Evolutionary conservation across 306 rosid genomes (phyloP).

Genomic region (Cyamopsis tetragonoloba): DNA sequence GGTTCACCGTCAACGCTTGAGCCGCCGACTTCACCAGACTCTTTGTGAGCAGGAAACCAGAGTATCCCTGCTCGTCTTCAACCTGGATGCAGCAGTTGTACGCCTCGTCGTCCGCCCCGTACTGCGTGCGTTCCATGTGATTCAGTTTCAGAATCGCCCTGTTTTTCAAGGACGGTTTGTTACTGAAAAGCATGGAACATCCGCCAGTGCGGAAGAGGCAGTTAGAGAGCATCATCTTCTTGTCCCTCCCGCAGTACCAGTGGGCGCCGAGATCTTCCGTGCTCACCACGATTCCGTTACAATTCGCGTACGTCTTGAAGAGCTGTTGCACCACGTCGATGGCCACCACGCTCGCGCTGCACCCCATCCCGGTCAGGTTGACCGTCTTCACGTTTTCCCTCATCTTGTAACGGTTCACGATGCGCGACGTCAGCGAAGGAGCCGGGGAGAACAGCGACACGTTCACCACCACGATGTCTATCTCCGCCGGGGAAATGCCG

Average conservation of each 20-base stretch:
- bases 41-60: slow-evolving; percentile 68
- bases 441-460: slow-evolving; percentile 71
- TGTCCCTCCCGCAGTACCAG: slow-evolving; percentile 74
- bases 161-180: slow-evolving; percentile 34
- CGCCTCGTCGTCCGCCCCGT: slow-evolving; percentile 70
- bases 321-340: slow-evolving; percentile 67
- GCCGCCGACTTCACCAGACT: slow-evolving; percentile 62
- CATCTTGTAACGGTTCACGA: slow-evolving; percentile 76
- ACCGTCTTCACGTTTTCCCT: slow-evolving; percentile 54
- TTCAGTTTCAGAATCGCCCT: slow-evolving; percentile 62
- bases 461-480: slow-evolving; percentile 75
- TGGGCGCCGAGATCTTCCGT: slow-evolving; percentile 74
- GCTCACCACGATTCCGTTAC: slow-evolving; percentile 65
- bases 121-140: slow-evolving; percentile 59
- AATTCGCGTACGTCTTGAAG: slow-evolving; percentile 45
- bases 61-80: slow-evolving; percentile 60
- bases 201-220: slow-evolving; percentile 84
- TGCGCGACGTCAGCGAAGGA: slow-evolving; percentile 68
- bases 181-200: slow-evolving; percentile 69
- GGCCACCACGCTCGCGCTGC: slow-evolving; percentile 72
- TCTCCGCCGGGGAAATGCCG: slow-evolving; percentile 48
- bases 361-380: slow-evolving; percentile 91
- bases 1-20: slow-evolving; percentile 54
- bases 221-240: slow-evolving; percentile 71
- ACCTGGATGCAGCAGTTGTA: slow-evolving; percentile 69